These are phyloP conservation scores for Chlorophyllum brunneum DNA, from an alignment of 768 basidiomycete species.

Conservation along the genomic window DNA sequence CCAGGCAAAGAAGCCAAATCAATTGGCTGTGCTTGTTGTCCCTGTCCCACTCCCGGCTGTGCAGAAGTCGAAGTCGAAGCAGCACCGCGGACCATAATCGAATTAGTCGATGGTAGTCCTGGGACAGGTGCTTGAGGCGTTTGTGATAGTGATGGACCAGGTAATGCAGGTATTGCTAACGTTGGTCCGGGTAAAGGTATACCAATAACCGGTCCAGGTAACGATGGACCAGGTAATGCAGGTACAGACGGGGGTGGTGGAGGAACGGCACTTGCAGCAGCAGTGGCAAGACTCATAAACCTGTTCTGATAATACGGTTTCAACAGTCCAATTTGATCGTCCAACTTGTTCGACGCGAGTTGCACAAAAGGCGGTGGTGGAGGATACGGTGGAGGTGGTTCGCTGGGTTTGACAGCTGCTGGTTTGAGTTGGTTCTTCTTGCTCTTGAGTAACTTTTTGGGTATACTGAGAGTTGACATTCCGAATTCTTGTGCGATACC, in stretches of 20 bases:
- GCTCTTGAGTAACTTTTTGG: slow-evolving; percentile 70
- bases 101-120: slow-evolving; percentile 5
- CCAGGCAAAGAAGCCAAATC: slow-evolving; percentile 15
- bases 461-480: slow-evolving; percentile 71
- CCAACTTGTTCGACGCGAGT: slow-evolving; percentile 60
- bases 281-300: slow-evolving; percentile 38
- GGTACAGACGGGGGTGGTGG: slow-evolving; percentile 14
- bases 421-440: slow-evolving; percentile 46
- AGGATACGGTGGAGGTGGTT: slow-evolving; percentile 81
- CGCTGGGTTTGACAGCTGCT: slow-evolving; percentile 53
- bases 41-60: slow-evolving; percentile 14
- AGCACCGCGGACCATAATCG: slow-evolving; percentile 12
- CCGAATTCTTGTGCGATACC: slow-evolving; percentile 88
- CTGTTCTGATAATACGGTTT: slow-evolving; percentile 67
- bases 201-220: slow-evolving; percentile 13
- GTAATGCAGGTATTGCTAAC: slow-evolving; percentile 9
- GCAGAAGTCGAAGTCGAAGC: slow-evolving; percentile 19
- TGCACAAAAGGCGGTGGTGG: slow-evolving; percentile 80
- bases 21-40: slow-evolving; percentile 3
- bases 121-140: background rate
- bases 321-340: slow-evolving; percentile 83
- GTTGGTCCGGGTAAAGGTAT: slow-evolving; percentile 7
- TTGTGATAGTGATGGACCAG: slow-evolving; percentile 16
- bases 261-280: slow-evolving; percentile 20
- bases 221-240: slow-evolving; percentile 13